phyloP scores from a whole-genome alignment of 805 yeast species.

The Nakazawaea laoshanensis region DNA sequence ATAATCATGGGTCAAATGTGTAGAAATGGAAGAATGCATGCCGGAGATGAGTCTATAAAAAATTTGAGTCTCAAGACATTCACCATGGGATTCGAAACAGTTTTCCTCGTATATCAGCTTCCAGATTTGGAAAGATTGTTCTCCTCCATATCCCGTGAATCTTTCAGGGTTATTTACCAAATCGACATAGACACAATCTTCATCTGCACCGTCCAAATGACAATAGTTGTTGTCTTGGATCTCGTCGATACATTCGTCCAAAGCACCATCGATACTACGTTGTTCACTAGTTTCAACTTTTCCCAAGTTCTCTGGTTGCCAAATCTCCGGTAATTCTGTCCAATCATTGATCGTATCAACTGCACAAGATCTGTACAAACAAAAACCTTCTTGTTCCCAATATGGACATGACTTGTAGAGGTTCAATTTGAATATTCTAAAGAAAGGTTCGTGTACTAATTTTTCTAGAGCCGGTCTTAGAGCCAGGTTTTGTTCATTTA shows the following conservation, averaged over 20 bases:
- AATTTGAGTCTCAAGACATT: slow-evolving; percentile 79
- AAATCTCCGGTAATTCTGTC: slow-evolving; percentile 58
- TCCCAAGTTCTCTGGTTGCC: slow-evolving; percentile 70
- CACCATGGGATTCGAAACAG: slow-evolving; percentile 54
- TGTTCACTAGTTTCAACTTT: slow-evolving; percentile 25
- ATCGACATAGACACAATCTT: slow-evolving; percentile 76
- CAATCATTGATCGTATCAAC: slow-evolving; percentile 78
- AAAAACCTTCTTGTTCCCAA: slow-evolving; percentile 72
- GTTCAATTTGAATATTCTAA: slow-evolving; percentile 81
- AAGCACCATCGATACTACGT: not conserved
- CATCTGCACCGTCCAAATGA: slow-evolving; percentile 51
- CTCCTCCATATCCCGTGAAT: slow-evolving; percentile 93
- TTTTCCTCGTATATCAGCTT: slow-evolving; percentile 84
- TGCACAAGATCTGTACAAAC: slow-evolving; percentile 84
- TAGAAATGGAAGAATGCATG: slow-evolving; percentile 91
- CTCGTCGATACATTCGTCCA: slow-evolving; percentile 15
- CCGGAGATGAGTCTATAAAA: slow-evolving; percentile 87
- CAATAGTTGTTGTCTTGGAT: slow-evolving; percentile 54
- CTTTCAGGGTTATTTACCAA: slow-evolving; percentile 87
- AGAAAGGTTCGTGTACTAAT: slow-evolving; percentile 68
- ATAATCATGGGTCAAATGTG: slow-evolving; percentile 83
- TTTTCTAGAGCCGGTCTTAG: slow-evolving; percentile 50
- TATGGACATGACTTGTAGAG: slow-evolving; percentile 79
- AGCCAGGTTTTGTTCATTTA: slow-evolving; percentile 40
- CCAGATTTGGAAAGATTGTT: slow-evolving; percentile 91